Conservation (phyloP, 805 yeast species). For the Sugiyamaella qingdaonensis region DNA sequence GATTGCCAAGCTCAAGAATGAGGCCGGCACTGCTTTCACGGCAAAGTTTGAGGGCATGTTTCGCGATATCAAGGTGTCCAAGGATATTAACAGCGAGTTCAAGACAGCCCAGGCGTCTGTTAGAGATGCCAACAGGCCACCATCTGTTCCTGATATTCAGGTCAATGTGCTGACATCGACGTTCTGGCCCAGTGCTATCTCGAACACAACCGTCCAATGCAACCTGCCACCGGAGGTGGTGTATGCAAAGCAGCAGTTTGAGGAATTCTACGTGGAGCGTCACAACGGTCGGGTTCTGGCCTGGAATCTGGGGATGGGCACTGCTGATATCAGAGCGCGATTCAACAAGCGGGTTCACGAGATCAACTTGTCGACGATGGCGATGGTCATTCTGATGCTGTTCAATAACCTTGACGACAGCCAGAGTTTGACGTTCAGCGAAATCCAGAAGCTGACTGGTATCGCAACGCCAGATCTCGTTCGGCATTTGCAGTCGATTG, state of each 20-base stretch:
- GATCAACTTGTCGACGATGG: constrained; percentile 72
- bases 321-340: constrained; percentile 70
- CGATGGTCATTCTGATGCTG: constrained; percentile 71
- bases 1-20: constrained; percentile 64
- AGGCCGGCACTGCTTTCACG: constrained; percentile 74
- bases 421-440: constrained; percentile 47
- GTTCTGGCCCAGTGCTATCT: constrained; percentile 61
- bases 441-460: constrained; percentile 60
- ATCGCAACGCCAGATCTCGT: constrained; percentile 71
- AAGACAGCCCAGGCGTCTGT: constrained; percentile 14
- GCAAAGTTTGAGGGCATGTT: constrained; percentile 83
- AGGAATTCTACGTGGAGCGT: constrained; percentile 45
- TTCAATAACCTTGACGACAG: constrained; percentile 52
- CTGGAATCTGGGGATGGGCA: constrained; percentile 85
- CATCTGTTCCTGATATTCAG: constrained; percentile 35
- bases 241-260: constrained; percentile 43
- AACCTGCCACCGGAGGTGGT: constrained; percentile 42
- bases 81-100: constrained; percentile 44
- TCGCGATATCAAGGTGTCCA: constrained; percentile 64
- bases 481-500: constrained; percentile 75
- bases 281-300: constrained; percentile 56
- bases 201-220: constrained; percentile 25
- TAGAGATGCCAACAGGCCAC: constrained; percentile 21
- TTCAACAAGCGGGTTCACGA: constrained; percentile 70
- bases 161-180: constrained; percentile 56